Conservation (phyloP, 768 basidiomycete genomes). For the Collybia mongolica region DNA sequence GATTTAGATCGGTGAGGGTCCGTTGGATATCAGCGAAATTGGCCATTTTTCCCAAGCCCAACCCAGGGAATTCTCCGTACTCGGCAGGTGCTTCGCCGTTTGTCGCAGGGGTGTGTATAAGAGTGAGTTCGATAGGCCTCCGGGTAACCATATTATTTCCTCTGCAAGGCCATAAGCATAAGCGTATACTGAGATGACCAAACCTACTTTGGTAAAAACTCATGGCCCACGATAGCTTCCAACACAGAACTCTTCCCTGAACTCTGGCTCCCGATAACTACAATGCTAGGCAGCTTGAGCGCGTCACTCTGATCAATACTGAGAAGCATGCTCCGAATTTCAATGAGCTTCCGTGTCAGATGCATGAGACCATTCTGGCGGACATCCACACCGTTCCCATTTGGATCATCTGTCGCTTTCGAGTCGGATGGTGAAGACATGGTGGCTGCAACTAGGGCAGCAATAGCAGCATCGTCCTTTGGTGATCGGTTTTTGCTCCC, state of each 20-base stretch:
- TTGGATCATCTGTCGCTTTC: slow-evolving; percentile 34
- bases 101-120: slow-evolving; percentile 82
- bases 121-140: slow-evolving; percentile 95
- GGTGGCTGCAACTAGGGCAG: slow-evolving; percentile 74
- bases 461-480: slow-evolving; percentile 62
- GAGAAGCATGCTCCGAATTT: slow-evolving; percentile 91
- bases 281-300: slow-evolving; percentile 94
- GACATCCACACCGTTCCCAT: slow-evolving; percentile 32
- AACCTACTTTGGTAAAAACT: slow-evolving; percentile 95
- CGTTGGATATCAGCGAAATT: slow-evolving; percentile 92
- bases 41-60: slow-evolving; percentile 86
- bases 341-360: slow-evolving; percentile 92
- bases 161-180: slow-evolving; percentile 38
- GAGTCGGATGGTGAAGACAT: slow-evolving; percentile 75
- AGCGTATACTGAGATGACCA: background rate
- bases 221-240: slow-evolving; percentile 96
- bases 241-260: slow-evolving; percentile 98
- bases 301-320: slow-evolving; percentile 95
- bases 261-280: slow-evolving; percentile 97
- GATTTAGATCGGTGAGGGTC: slow-evolving; percentile 91
- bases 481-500: slow-evolving; percentile 46
- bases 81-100: slow-evolving; percentile 61
- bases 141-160: slow-evolving; percentile 99
- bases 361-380: slow-evolving; percentile 87
- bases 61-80: slow-evolving; percentile 92